A percentile compares a stretch with the other conserved stretches of the same genome.
These are phyloP conservation scores for Cryptococcus sp. DNA, from an alignment of 1,284 basidiomycete species.

Conservation along the genomic window DNA sequence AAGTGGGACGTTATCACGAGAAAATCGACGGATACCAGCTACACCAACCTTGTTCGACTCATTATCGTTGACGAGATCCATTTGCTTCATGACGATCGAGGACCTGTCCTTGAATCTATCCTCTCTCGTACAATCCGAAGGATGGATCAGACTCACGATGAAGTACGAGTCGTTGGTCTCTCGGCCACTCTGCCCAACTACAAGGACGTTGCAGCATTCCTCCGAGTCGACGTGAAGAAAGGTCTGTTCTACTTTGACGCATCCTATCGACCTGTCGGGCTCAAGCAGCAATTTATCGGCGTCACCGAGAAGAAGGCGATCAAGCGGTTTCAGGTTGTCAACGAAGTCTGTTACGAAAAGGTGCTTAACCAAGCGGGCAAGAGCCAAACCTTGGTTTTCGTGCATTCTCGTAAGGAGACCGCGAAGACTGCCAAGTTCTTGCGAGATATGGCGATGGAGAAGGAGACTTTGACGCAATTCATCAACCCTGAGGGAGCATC, in stretches of 20 bases:
- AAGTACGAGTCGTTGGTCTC: conserved; percentile 90
- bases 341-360: conserved; percentile 99
- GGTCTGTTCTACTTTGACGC: conserved; percentile 98
- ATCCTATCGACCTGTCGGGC: conserved; percentile 86
- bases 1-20: conserved; percentile 99
- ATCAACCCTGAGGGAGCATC: conserved; percentile 87
- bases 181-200: conserved; percentile 98
- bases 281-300: conserved; percentile 96
- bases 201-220: conserved; percentile 97
- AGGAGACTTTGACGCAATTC: conserved; percentile 93
- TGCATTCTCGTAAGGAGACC: conserved; percentile 97
- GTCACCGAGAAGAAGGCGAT: conserved; percentile 99
- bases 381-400: conserved; percentile 80
- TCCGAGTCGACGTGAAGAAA: conserved; percentile 88
- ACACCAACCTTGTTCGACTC: conserved; percentile 94
- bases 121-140: conserved; percentile 87
- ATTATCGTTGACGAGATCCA: conserved; percentile 99
- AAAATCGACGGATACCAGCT: conserved; percentile 94
- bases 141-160: conserved; percentile 92
- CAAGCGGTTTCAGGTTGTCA: conserved; percentile 96
- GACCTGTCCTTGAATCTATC: conserved; percentile 92
- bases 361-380: conserved; percentile 89
- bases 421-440: conserved; percentile 96
- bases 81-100: conserved; percentile 95
- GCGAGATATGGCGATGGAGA: conserved; percentile 92